A percentile compares a stretch with the other conserved stretches of the same genome.
These are phyloP conservation scores for Malassezia furfur DNA, from an alignment of 1,284 basidiomycete genomes.

Conservation along the genomic window DNA sequence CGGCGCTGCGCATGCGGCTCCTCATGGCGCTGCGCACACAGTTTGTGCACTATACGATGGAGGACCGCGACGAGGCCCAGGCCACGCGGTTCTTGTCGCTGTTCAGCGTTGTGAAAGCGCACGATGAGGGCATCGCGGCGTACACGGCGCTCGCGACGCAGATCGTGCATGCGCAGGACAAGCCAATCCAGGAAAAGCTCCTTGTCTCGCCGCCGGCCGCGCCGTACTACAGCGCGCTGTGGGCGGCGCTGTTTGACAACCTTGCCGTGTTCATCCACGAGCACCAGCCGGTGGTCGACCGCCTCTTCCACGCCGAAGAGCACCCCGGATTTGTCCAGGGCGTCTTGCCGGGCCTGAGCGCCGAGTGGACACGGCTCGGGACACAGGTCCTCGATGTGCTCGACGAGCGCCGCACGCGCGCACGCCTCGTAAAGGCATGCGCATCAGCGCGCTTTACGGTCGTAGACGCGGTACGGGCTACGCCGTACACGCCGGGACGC, in stretches of 20 bases:
- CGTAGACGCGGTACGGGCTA: slow-evolving; percentile 1
- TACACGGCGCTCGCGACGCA: slow-evolving; percentile 52
- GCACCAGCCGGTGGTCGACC: slow-evolving; percentile 92
- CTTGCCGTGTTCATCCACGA: slow-evolving; percentile 93
- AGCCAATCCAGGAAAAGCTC: background rate
- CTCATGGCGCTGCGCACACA: slow-evolving; percentile 67
- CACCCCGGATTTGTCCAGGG: slow-evolving; percentile 33
- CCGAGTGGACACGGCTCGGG: slow-evolving; percentile 77
- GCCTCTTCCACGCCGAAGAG: slow-evolving; percentile 64
- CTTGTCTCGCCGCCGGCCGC: slow-evolving; percentile 19
- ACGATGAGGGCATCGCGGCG: slow-evolving; percentile 76
- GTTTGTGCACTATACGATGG: slow-evolving; percentile 68
- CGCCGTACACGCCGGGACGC: slow-evolving; percentile 13
- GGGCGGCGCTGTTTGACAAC: slow-evolving; percentile 80
- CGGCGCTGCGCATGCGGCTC: slow-evolving; percentile 64
- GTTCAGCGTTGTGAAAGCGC: slow-evolving; percentile 77
- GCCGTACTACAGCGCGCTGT: slow-evolving; percentile 27
- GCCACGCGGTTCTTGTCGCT: slow-evolving; percentile 93
- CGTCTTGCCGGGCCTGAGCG: slow-evolving; percentile 64
- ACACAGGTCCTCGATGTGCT: slow-evolving; percentile 68
- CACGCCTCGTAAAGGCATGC: slow-evolving; percentile 22
- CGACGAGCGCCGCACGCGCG: slow-evolving; percentile 57
- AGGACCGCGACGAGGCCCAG: slow-evolving; percentile 59
- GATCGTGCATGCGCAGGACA: background rate
- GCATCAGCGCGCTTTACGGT: background rate